phyloP scores from a whole-genome alignment of 768 basidiomycete species.

The Leccinum subgranulosum region DNA sequence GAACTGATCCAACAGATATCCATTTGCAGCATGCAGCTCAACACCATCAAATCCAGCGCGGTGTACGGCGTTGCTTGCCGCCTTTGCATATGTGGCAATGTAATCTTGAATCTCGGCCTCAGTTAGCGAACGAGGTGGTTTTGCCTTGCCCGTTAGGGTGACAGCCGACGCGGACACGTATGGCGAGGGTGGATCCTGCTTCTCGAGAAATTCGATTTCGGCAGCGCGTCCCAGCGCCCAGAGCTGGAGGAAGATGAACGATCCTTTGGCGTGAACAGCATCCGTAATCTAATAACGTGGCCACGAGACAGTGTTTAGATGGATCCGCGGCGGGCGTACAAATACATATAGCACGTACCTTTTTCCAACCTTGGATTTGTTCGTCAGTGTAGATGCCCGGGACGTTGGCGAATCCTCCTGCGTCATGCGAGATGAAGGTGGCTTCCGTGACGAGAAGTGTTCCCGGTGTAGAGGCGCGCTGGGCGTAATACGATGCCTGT shows the following conservation, averaged over 20 bases:
- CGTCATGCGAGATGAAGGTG: too few relatives aligned
- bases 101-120: conserved; percentile 31
- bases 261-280: neutral
- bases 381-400: too few relatives aligned
- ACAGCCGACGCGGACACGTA: conserved; percentile 36
- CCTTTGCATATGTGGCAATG: conserved; percentile 26
- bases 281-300: neutral
- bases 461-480: too few relatives aligned
- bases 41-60: conserved; percentile 21
- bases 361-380: too few relatives aligned
- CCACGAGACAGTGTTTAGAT: too few relatives aligned
- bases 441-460: too few relatives aligned
- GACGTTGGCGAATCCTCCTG: too few relatives aligned
- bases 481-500: too few relatives aligned
- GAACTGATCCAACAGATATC: conserved; percentile 59
- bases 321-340: too few relatives aligned
- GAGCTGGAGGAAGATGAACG: neutral
- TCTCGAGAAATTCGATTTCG: conserved; percentile 28
- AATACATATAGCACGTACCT: too few relatives aligned
- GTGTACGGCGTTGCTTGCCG: conserved; percentile 32
- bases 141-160: conserved; percentile 11
- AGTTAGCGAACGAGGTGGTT: neutral
- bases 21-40: conserved; percentile 42
- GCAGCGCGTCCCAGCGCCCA: conserved; percentile 55
- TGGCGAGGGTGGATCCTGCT: conserved; percentile 33